Conservation (phyloP, 306 rosid species). For the Carpinus fangiana region DNA sequence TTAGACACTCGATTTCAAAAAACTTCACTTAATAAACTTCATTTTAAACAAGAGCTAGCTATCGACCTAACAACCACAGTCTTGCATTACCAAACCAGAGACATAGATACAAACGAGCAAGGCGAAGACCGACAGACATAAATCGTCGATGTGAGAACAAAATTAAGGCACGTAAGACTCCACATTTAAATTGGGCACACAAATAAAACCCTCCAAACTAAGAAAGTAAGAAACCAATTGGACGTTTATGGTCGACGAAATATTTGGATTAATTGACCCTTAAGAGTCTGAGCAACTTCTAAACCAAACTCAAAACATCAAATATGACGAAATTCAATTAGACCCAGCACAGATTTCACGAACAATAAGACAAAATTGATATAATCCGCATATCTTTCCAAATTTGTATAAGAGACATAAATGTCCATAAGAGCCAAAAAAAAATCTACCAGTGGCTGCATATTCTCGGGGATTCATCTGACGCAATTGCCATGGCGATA, state of each 20-base stretch:
- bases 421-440: neutral
- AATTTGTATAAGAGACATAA: neutral
- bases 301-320: neutral
- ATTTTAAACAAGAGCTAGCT: neutral
- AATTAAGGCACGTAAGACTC: neutral
- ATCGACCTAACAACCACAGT: neutral
- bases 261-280: neutral
- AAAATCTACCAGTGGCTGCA: slow-evolving; percentile 81
- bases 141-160: neutral
- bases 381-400: neutral
- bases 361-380: neutral
- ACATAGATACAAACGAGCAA: neutral
- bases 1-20: neutral
- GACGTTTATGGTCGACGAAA: neutral
- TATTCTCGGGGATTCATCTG: slow-evolving; percentile 51
- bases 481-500: slow-evolving; percentile 59
- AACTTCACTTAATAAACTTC: neutral
- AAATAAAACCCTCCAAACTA: neutral
- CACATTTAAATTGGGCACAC: neutral
- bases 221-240: neutral
- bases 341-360: neutral
- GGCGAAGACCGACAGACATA: neutral
- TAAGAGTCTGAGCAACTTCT: neutral
- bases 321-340: neutral
- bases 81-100: neutral